phyloP scores from a whole-genome alignment of 106 monocot genomes.

The Dendrobium nobile region DNA sequence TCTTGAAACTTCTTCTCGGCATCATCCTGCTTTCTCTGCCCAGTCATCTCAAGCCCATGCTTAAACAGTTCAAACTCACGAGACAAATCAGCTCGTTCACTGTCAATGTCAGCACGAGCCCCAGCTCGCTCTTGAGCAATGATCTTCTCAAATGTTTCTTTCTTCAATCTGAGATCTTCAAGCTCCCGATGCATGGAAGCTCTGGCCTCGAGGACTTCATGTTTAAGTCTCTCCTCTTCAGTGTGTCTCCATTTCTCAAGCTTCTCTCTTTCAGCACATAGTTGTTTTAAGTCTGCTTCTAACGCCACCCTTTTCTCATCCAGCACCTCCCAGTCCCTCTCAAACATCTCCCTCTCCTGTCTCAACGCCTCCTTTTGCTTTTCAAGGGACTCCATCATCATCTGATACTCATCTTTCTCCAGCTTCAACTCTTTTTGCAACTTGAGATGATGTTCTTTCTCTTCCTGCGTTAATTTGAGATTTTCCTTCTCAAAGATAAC shows the following conservation, averaged over 20 bases:
- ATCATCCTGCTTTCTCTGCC: conserved; percentile 38
- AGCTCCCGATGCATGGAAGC: conserved; percentile 37
- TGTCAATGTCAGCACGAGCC: conserved; percentile 38
- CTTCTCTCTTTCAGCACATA: conserved; percentile 45
- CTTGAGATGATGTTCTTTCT: conserved; percentile 45
- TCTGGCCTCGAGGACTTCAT: conserved; percentile 23
- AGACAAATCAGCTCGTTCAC: conserved; percentile 40
- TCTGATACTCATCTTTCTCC: conserved; percentile 71
- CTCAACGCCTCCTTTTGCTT: conserved; percentile 60
- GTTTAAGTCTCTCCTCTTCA: conserved; percentile 64
- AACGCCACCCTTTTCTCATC: conserved; percentile 69
- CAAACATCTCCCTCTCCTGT: conserved; percentile 78
- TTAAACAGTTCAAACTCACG: conserved; percentile 40
- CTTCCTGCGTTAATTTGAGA: conserved; percentile 59
- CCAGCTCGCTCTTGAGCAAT: conserved; percentile 50
- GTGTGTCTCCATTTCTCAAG: conserved; percentile 59
- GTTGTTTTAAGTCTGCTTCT: conserved; percentile 34
- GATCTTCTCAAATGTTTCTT: conserved; percentile 61
- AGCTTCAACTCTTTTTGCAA: conserved; percentile 58
- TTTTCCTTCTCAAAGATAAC: conserved; percentile 48
- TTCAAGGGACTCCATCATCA: conserved; percentile 43
- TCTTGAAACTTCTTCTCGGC: conserved; percentile 39
- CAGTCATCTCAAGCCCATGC: conserved; percentile 58
- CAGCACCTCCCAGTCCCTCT: conserved; percentile 78
- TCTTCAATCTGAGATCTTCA: conserved; percentile 58